These are phyloP conservation scores for Botrytis hyacinthi DNA, from an alignment of 2,329 filamentous ascomycete genomes.

Conservation along the genomic window DNA sequence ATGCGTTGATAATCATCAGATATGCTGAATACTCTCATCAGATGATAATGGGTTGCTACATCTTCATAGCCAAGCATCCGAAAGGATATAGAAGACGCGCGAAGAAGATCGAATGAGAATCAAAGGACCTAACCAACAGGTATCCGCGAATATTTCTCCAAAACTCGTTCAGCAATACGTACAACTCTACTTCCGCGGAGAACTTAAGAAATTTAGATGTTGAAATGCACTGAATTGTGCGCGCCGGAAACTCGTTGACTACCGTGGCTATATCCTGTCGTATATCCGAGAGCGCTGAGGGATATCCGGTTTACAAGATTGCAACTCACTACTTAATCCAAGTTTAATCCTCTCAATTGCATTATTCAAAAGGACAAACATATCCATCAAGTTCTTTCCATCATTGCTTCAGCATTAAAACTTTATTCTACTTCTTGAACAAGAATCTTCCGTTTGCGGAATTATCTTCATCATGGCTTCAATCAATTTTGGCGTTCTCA, in stretches of 20 bases:
- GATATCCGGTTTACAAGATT: background rate
- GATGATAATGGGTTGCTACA: background rate
- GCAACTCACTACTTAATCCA: background rate
- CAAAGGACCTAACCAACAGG: background rate
- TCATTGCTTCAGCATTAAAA: background rate
- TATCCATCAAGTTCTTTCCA: background rate
- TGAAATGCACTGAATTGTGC: too few relatives aligned
- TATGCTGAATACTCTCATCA: background rate
- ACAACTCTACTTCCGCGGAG: background rate
- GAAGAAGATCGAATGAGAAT: background rate
- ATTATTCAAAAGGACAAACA: background rate
- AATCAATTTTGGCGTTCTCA: conserved; percentile 33
- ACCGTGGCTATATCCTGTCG: background rate
- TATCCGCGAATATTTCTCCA: background rate
- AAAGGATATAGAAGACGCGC: too few relatives aligned
- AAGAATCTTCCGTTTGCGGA: background rate
- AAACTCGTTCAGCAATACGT: background rate
- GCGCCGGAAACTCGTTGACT: background rate
- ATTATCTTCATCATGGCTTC: conserved; percentile 27
- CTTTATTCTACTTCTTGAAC: background rate
- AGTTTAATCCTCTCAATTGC: background rate
- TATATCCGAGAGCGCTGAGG: conserved; percentile 1
- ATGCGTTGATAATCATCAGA: background rate
- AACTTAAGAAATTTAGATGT: too few relatives aligned
- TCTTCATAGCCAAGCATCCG: background rate